Base-by-base conservation (phyloP, 768 basidiomycete species). In the Candolleomyces eurysporus region DNA sequence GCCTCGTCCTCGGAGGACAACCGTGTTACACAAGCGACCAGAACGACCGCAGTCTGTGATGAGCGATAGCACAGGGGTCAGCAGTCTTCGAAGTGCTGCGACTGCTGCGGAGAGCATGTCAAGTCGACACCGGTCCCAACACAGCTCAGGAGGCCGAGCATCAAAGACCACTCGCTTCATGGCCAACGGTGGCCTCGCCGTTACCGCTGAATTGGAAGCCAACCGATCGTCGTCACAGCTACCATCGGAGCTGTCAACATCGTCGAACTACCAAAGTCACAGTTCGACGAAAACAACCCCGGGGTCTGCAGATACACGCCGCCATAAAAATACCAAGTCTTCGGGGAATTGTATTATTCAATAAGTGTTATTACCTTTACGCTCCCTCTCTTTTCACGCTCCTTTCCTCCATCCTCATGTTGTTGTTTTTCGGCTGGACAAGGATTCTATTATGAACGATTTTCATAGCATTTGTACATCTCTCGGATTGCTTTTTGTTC, bases 41-140 rank as follows among this genome's bases (percentile, higher is more conserved):
- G 84, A 84, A 48, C 79, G 84, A 6, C 85, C 86, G 1, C 78
- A 72, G 55, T 90, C 90, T 1, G 72, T 84, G 65, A 80, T 82
- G 19, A 90, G 89, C 69, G 79, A 76, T 61, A 83, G 82, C 67
- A 87, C 87, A 2, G 74, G 76, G 5, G 76, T 80, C 8, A 84
- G 84, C 66, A 90, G 89, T 65, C 63, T 88, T 66, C 78, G 83
- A 45, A 87, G 86, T 64, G 81, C 80, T 16, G 80, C 76, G 3
- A 87, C 84, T 11, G 79, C 81, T 14, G 76, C 69, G 56, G 84
- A 78, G 67, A 80, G 78, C 70, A 43, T 79, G 74, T 64, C 71
- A 70, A 52, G 72, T 42, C 59, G 57, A 17, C 63, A 64, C 7
- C 48, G 58, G 19, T 67, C 68, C 7, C 61, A 59, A 39, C 51